A percentile compares a stretch with the other conserved stretches of the same genome.
Evolutionary conservation across 169 alveolate species (phyloP).

Genomic region (Perkinsus chesapeaki): DNA sequence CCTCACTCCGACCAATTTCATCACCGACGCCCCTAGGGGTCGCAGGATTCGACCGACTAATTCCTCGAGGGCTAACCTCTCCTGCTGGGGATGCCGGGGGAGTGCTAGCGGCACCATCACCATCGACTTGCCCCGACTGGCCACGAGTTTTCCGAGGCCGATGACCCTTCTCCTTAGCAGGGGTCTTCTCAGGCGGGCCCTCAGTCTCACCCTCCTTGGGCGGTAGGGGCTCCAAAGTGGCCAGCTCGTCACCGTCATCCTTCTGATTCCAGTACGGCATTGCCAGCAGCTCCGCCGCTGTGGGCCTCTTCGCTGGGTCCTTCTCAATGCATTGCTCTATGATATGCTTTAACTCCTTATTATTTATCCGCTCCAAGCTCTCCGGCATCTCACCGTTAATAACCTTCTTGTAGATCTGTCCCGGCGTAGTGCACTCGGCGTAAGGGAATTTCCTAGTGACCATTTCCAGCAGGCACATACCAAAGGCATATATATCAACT

Average conservation of each 20-base stretch:
- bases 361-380: slow-evolving; percentile 13
- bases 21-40: not conserved
- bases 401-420: slow-evolving; percentile 61
- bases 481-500: slow-evolving; percentile 85
- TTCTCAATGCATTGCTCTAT: slow-evolving; percentile 21
- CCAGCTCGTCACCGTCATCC: not conserved
- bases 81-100: not conserved
- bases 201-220: not conserved
- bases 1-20: not conserved
- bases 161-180: not conserved
- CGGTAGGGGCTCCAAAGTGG: not conserved
- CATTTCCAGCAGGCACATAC: slow-evolving; percentile 80
- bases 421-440: slow-evolving; percentile 70
- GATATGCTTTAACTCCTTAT: slow-evolving; percentile 15
- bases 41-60: not conserved
- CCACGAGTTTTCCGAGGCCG: not conserved
- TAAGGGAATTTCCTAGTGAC: slow-evolving; percentile 66
- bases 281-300: not conserved
- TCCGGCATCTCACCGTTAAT: slow-evolving; percentile 17
- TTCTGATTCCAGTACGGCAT: not conserved
- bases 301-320: not conserved
- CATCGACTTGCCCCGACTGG: not conserved
- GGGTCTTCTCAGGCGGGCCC: not conserved
- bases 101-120: not conserved
- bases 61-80: not conserved